Conservation (phyloP, 192 early-diverging fungal species). For the Entomortierella parvispora region DNA sequence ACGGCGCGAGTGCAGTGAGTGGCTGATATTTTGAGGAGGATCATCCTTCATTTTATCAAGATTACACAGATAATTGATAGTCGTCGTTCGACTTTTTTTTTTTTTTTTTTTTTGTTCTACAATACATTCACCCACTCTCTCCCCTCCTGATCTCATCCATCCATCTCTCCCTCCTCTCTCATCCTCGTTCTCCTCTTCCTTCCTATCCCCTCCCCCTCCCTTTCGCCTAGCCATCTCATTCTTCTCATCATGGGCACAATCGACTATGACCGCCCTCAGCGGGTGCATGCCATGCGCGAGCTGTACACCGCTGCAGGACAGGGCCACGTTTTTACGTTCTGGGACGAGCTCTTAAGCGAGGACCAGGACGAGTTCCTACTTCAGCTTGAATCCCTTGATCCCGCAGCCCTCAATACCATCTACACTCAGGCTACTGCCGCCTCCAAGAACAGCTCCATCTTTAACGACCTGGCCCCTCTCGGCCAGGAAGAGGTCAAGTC, state of each 20-base stretch:
- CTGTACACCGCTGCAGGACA: slow-evolving; percentile 75
- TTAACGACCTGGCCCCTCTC: slow-evolving; percentile 68
- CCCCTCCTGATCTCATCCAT: not conserved
- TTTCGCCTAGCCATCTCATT: slow-evolving; percentile 1
- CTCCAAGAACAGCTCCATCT: slow-evolving; percentile 35
- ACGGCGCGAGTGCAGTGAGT: too few relatives aligned
- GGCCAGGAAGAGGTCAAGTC: slow-evolving; percentile 68
- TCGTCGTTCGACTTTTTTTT: not conserved
- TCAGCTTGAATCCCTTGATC: slow-evolving; percentile 77
- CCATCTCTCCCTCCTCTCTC: slow-evolving; percentile 2
- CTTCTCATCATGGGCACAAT: not conserved
- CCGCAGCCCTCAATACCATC: slow-evolving; percentile 77
- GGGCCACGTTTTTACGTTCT: slow-evolving; percentile 87
- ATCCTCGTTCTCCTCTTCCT: not conserved
- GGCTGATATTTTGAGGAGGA: not conserved
- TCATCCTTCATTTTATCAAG: not conserved
- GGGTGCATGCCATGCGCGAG: slow-evolving; percentile 15
- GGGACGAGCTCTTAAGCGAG: slow-evolving; percentile 67
- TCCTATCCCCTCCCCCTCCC: not conserved
- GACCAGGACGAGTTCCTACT: slow-evolving; percentile 65
- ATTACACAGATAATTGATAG: not conserved
- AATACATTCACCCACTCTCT: not conserved
- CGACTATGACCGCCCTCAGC: not conserved
- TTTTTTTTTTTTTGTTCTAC: not conserved
- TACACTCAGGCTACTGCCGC: slow-evolving; percentile 69